Evolutionary conservation across 1,284 basidiomycete genomes (phyloP), one percentile per base, ranked within the genome.

Genomic region (Ustilago loliicola): DNA sequence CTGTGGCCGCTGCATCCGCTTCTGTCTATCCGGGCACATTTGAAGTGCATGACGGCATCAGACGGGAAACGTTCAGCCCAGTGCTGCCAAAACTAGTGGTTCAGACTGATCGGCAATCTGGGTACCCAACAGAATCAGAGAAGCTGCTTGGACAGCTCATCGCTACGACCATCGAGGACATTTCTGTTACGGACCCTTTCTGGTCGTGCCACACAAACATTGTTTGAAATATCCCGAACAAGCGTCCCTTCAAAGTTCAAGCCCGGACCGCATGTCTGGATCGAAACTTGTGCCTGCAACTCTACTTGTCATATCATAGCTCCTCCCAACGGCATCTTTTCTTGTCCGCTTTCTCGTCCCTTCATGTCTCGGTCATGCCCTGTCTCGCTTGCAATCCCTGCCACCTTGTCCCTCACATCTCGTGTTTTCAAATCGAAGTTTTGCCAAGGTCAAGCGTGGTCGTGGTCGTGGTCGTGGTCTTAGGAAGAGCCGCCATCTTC

Each of bases 81-180:
- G 36, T 45, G 19, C 29, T 61, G 38, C 27, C 50, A 1, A 40
- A 4, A 27, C 38, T 61, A 7, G 25, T 53, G 25, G 3, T 29
- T 5, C 36, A 30, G 17, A 17, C n/a, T 21, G n/a, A 21, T 6
- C 50, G 2, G 3, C 34, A 8, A 2, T 13, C 25, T 17, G 19
- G 25, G 9, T 9, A 30, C 19, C 30, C 21, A 29, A 51, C 23
- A 19, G 8, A 15, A 21, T 21, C 4, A 4, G 38, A 59, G 7
- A 29, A 29, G 5, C 45, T 59, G 29, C 42, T 59, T 5, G 40
- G 36, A 13, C 45, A 59, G 17, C 57, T 59, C 21, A 36, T 59
- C 47, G 47, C 17, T 11, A 40, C 38, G 38, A 40, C 17, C 38
- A 40, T 40, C 38, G 38, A 40, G 38, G 38, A 40, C 17, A 19